Evolutionary conservation across 148 eudicot genomes (phyloP).

Genomic region (Cornus controversa): DNA sequence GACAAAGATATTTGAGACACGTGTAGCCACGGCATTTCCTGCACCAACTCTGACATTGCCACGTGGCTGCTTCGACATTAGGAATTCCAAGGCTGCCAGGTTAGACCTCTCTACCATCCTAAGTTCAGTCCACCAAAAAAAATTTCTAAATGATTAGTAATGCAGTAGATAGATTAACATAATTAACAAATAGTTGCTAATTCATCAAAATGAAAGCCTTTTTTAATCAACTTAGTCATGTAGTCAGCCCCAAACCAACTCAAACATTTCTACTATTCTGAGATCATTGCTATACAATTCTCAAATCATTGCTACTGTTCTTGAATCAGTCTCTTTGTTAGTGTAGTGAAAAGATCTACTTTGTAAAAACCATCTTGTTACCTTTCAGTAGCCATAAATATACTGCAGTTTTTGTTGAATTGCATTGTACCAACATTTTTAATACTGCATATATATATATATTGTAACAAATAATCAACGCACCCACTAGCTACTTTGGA

Average conservation of each 20-base stretch:
- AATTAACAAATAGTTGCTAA: not conserved
- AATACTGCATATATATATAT: no score
- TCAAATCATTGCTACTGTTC: no score
- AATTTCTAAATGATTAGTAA: not conserved
- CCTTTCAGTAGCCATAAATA: no score
- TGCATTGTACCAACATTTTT: no score
- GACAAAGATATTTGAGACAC: slow-evolving; percentile 65
- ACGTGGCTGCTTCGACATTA: slow-evolving; percentile 93
- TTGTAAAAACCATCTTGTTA: not conserved
- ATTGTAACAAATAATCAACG: no score
- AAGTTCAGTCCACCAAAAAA: not conserved
- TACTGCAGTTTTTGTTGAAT: no score
- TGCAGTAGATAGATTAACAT: not conserved
- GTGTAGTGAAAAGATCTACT: no score
- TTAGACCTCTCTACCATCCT: slow-evolving; percentile 79
- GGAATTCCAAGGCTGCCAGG: slow-evolving; percentile 79
- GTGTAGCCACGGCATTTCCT: slow-evolving; percentile 65
- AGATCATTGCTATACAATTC: no score
- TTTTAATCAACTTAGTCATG: not conserved
- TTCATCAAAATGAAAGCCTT: not conserved
- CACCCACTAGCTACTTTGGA: no score
- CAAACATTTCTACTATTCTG: no score
- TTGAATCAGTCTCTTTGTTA: no score
- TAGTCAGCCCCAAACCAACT: no score
- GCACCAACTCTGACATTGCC: slow-evolving; percentile 75